These are phyloP conservation scores for Centrapalus pauciflorus DNA, from an alignment of 129 eudicot species.

Conservation along the genomic window DNA sequence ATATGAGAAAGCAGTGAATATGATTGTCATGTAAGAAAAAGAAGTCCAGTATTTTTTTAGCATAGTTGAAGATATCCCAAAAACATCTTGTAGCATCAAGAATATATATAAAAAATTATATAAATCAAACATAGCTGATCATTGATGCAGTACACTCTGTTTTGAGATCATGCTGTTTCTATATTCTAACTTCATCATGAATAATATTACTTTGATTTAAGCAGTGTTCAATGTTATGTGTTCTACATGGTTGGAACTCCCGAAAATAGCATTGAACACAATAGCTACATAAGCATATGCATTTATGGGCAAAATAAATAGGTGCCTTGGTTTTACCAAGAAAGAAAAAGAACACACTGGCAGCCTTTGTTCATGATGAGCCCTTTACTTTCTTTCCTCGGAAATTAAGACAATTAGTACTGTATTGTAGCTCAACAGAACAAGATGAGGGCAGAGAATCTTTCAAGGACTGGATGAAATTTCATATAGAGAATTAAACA, in stretches of 20 bases:
- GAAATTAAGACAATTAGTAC: not conserved
- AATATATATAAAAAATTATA: not conserved
- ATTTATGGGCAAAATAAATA: not conserved
- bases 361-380: not conserved
- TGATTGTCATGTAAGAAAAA: not conserved
- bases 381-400: not conserved
- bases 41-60: not conserved
- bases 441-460: not conserved
- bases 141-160: not conserved
- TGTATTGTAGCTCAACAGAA: conserved; percentile 5
- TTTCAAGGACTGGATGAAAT: not conserved
- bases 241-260: conserved; percentile 4
- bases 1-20: not conserved
- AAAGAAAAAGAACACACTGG: not conserved
- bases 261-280: not conserved
- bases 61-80: not conserved
- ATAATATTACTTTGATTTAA: not conserved
- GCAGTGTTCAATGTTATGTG: not conserved
- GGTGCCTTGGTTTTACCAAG: not conserved
- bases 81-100: not conserved
- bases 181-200: not conserved
- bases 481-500: not conserved
- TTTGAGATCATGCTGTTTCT: not conserved
- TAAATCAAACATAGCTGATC: not conserved
- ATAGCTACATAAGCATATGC: not conserved